Evolutionary conservation across 1,284 basidiomycete genomes (phyloP).

Genomic region (Trichosporon ovoides): DNA sequence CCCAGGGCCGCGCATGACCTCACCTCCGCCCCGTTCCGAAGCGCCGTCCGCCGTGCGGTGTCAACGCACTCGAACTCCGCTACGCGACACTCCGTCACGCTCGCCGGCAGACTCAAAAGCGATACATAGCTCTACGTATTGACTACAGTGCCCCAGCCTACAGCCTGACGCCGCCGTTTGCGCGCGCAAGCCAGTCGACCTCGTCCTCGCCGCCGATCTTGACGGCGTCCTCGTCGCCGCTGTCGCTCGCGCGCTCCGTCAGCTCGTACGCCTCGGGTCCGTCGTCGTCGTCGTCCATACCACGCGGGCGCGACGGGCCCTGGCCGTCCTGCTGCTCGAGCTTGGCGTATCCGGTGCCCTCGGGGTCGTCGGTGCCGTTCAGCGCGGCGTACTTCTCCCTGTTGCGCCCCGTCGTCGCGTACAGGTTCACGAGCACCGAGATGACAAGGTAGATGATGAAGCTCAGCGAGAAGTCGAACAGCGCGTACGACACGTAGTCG

Average conservation of each 20-base stretch:
- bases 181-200: conserved; percentile 22
- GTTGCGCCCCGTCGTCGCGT: conserved; percentile 60
- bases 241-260: conserved; percentile 26
- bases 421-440: conserved; percentile 57
- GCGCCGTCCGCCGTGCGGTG: too few species aligned
- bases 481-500: conserved; percentile 76
- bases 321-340: conserved; percentile 9
- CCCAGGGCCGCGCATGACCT: too few species aligned
- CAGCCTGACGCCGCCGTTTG: conserved; percentile 3
- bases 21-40: too few species aligned
- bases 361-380: conserved; percentile 4
- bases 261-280: conserved; percentile 45
- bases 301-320: background rate
- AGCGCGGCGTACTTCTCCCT: conserved; percentile 29
- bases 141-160: background rate
- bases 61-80: too few species aligned
- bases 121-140: background rate
- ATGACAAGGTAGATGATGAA: conserved; percentile 72
- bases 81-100: too few species aligned
- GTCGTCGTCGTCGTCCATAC: conserved; percentile 21
- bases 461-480: conserved; percentile 60
- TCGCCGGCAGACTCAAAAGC: background rate
- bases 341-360: conserved; percentile 31
- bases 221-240: conserved; percentile 31
- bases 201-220: conserved; percentile 32